Evolutionary conservation across 2,329 filamentous ascomycete species (phyloP).

Genomic region (Neospermospora avenae): DNA sequence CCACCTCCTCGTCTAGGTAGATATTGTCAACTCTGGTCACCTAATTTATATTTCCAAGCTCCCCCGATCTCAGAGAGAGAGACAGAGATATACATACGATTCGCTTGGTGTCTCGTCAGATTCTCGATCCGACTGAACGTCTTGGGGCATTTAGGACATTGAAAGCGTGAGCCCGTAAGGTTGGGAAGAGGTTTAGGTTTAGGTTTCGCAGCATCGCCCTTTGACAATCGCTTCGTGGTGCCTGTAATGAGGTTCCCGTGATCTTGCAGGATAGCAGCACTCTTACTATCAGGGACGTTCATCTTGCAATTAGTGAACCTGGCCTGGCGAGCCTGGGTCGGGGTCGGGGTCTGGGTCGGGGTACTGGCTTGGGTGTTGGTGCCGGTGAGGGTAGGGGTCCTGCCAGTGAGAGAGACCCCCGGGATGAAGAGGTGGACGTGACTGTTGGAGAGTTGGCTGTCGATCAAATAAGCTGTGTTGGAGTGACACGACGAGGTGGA

Average conservation of each 20-base stretch:
- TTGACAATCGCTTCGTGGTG: constrained; percentile 13
- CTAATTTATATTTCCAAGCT: not conserved
- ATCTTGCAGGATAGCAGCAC: not conserved
- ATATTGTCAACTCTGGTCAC: not conserved
- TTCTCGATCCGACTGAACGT: constrained; percentile 34
- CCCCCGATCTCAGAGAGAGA: too few species aligned
- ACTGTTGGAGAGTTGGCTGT: not conserved
- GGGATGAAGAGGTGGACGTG: not conserved
- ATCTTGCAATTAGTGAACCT: not conserved
- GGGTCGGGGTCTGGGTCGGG: too few species aligned
- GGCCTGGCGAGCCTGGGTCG: too few species aligned
- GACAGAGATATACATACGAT: constrained; percentile 25
- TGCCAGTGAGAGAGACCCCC: not conserved
- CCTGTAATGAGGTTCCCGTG: not conserved
- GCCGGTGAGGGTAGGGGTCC: too few species aligned
- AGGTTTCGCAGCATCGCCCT: constrained; percentile 15
- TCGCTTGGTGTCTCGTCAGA: constrained; percentile 32
- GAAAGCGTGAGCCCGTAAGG: constrained; percentile 23
- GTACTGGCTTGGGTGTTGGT: not conserved
- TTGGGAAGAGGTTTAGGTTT: constrained; percentile 12
- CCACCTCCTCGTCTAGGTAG: constrained; percentile 29
- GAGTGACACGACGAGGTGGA: constrained; percentile 5
- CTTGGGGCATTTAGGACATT: constrained; percentile 32
- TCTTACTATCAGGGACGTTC: not conserved
- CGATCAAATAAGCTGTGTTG: constrained; percentile 7